Conservation (phyloP, 768 basidiomycete genomes). For the Infundibulicybe gibba region DNA sequence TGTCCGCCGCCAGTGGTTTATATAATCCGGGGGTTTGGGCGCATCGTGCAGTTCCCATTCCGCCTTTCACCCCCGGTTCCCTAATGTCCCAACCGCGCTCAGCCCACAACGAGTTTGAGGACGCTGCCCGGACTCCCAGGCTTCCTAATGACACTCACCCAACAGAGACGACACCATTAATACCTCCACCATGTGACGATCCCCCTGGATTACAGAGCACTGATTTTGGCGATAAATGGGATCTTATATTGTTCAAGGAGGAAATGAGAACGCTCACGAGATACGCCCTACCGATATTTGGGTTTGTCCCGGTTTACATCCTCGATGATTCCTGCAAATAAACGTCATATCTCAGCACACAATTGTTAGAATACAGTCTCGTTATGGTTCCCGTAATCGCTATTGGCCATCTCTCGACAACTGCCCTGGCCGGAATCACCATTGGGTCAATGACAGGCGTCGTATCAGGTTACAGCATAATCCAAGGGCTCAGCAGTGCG, state of each 20-base stretch:
- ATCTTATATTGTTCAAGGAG: slow-evolving; percentile 40
- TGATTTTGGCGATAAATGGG: slow-evolving; percentile 22
- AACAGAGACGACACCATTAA: slow-evolving; percentile 57
- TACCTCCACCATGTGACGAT: slow-evolving; percentile 55
- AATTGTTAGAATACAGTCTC: slow-evolving; percentile 82
- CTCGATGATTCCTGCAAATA: background rate
- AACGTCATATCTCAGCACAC: slow-evolving; percentile 44
- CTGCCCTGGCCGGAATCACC: slow-evolving; percentile 81
- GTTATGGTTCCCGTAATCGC: slow-evolving; percentile 80
- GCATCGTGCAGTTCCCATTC: too few relatives aligned
- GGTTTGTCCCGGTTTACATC: slow-evolving; percentile 37
- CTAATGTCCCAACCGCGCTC: too few relatives aligned
- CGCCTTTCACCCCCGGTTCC: too few relatives aligned
- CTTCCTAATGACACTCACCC: slow-evolving; percentile 1
- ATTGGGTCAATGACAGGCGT: slow-evolving; percentile 72
- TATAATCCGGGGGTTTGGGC: too few relatives aligned
- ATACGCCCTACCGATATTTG: slow-evolving; percentile 71
- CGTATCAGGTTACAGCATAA: slow-evolving; percentile 73
- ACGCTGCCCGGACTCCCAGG: too few relatives aligned
- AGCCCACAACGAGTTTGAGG: too few relatives aligned
- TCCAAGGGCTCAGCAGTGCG: slow-evolving; percentile 79
- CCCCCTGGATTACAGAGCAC: slow-evolving; percentile 24
- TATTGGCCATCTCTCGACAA: slow-evolving; percentile 89
- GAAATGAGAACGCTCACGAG: slow-evolving; percentile 55
- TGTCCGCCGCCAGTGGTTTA: too few relatives aligned